Base-by-base conservation (phyloP, 805 yeast species). In the Komagataella pastoris region DNA sequence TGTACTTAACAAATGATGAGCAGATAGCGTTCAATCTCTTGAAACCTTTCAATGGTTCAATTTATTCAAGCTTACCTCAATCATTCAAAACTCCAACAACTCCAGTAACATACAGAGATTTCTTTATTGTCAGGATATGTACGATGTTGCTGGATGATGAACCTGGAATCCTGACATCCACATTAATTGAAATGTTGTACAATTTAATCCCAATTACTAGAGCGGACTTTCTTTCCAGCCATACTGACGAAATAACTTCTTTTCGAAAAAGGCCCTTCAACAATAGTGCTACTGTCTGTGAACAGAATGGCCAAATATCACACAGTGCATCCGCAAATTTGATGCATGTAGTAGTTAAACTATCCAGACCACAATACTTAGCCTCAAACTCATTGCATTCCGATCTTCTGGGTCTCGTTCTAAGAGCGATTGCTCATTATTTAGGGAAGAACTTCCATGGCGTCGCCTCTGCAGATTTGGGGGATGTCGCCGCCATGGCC, bases 71-170 rank as follows among this genome's bases (percentile, higher is more conserved):
- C 46, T 59, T 85, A n/a, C 89, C 89, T 3, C 67, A 66, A 43
- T 68, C 67, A 47, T 79, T 73, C 63, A 76, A 74, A 56, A 57
- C 55, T 53, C 60, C 57, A 57, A 69, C 62, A 49, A 59, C 55
- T 52, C 77, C 69, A 52, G 62, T 72, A 7, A 80, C 88, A 0
- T 75, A 79, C 51, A 65, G 91, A 54, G 95, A 85, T 62, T 83
- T 82, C 52, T 51, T 81, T 6, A 69, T 83, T 0, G 68, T 74
- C 5, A 85, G 81, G 49, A 60, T 79, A 5, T 73, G 80, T 48
- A 66, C 66, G 21, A 58, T 76, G 43, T 57, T 80, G 5, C 55
- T 61, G 17, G 52, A 64, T 24, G 71, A 72, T 54, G 59, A 66
- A 40, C 67, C 66, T 50, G 54, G 53, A 14, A 55, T 67, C 3